A percentile compares a stretch with the other conserved stretches of the same genome.
These are phyloP conservation scores for Articulospora tetracladia DNA, from an alignment of 495 filamentous ascomycete genomes.

Conservation along the genomic window DNA sequence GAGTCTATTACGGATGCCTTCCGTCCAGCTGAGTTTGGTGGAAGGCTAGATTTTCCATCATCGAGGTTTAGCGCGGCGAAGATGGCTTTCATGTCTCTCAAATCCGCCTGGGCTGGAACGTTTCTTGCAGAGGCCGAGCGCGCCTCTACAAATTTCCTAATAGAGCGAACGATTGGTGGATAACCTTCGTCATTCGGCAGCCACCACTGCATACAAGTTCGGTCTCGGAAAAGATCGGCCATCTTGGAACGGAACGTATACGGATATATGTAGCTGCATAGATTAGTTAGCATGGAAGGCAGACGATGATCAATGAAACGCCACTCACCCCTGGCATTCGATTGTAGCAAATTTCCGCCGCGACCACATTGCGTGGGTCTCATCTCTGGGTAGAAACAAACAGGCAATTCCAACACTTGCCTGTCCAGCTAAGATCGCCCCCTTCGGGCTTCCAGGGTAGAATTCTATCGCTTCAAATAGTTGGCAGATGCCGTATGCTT, in stretches of 20 bases:
- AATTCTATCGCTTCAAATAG: slow-evolving; percentile 72
- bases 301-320: neutral
- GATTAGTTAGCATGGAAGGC: neutral
- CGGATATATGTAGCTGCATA: slow-evolving; percentile 74
- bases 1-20: neutral
- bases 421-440: slow-evolving; percentile 68
- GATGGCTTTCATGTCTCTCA: slow-evolving; percentile 72
- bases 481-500: slow-evolving; percentile 68
- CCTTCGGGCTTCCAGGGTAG: slow-evolving; percentile 67
- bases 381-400: slow-evolving; percentile 73
- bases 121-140: slow-evolving; percentile 60
- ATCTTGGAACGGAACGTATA: slow-evolving; percentile 68
- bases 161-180: slow-evolving; percentile 63
- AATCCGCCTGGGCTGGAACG: slow-evolving; percentile 59
- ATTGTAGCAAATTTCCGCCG: slow-evolving; percentile 73
- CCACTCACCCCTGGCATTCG: slow-evolving; percentile 75
- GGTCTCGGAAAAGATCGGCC: slow-evolving; percentile 64
- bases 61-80: slow-evolving; percentile 39
- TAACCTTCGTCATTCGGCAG: slow-evolving; percentile 77
- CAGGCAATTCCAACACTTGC: slow-evolving; percentile 71
- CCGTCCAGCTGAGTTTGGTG: neutral
- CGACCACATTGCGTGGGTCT: slow-evolving; percentile 75
- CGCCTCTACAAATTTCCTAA: slow-evolving; percentile 74
- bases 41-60: slow-evolving; percentile 10
- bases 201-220: slow-evolving; percentile 77